phyloP scores from a whole-genome alignment of 306 rosid genomes.

The Trifolium repens region DNA sequence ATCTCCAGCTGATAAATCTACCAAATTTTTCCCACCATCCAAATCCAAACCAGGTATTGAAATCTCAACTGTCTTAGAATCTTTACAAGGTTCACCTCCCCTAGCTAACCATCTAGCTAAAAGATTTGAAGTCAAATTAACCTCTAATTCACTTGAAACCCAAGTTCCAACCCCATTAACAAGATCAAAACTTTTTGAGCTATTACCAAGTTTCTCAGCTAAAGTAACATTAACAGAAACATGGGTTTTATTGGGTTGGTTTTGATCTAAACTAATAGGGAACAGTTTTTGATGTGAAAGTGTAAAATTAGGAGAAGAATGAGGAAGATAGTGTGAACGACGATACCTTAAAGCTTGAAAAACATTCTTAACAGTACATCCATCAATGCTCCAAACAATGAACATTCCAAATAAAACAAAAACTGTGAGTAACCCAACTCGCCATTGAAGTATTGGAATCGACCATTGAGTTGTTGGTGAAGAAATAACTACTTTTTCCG shows the following conservation, averaged over 20 bases:
- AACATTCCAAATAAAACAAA: conserved; percentile 63
- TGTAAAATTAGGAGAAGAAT: conserved; percentile 38
- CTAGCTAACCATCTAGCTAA: conserved; percentile 69
- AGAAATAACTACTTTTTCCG: conserved; percentile 55
- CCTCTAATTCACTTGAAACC: conserved; percentile 69
- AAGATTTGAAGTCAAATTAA: conserved; percentile 68
- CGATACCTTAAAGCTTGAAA: conserved; percentile 58
- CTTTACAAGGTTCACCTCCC: conserved; percentile 86
- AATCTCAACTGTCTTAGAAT: conserved; percentile 65
- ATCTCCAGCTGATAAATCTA: conserved; percentile 71
- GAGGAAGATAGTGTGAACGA: conserved; percentile 50
- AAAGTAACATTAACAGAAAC: conserved; percentile 34
- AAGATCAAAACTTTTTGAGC: conserved; percentile 11
- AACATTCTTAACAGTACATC: conserved; percentile 55
- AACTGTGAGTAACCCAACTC: conserved; percentile 59
- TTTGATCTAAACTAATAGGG: conserved; percentile 41
- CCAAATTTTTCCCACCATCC: conserved; percentile 50
- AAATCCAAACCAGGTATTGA: conserved; percentile 77
- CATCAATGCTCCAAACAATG: conserved; percentile 78
- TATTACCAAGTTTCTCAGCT: conserved; percentile 38
- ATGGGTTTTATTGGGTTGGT: conserved; percentile 39
- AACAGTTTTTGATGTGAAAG: conserved; percentile 6
- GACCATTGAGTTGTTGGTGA: background rate
- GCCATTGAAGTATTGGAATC: conserved; percentile 68
- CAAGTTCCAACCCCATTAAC: conserved; percentile 48